Evolutionary conservation across 371 early-diverging fungal species (phyloP), one percentile per base, ranked within the genome.

Genomic region (Mortierella sp.): DNA sequence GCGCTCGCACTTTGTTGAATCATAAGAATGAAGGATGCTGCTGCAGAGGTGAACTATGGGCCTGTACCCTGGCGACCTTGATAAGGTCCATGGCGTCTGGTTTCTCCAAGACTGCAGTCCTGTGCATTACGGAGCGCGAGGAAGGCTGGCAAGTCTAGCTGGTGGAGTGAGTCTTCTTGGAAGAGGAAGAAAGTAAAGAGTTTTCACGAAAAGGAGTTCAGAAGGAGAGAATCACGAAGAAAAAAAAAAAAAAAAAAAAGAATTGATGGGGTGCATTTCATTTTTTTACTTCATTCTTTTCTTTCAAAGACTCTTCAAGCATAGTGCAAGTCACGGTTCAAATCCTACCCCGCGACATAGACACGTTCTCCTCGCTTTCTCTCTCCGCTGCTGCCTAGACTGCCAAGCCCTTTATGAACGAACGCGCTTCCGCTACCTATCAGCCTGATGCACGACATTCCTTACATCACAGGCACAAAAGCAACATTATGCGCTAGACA

Each of bases 11-110:
- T 18, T 16, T 2, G 43, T 22, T 43, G 61, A 18, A 10, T 24
- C 16, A 47, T 32, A n/a, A 26, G 26, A 30, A 16, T 32, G 47
- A 58, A 45, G 12, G 11, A 55, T 55, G 30, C 28, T 11, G 40
- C n/a, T 18, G 28, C 14, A 14, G 43, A 18, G 37, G 24, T 11
- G 55, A 49, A 30, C 32, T 52, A 22, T 51, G 12, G n/a, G 30
- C 45, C 39, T 39, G 49, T 73, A 86, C 86, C 84, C 84, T 84
- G 35, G 85, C 52, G 43, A 86, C 68, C 77, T 80, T 80, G 59
- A 86, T 85, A 61, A 73, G 54, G 59, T 86, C 85, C 86, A 86
- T 85, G 43, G 72, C 52, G 65, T 60, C 55, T 10, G 40, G 49
- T 26, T 65, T 65, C n/a, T 65, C 66, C 32, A 43, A 28, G 10